A percentile compares a stretch with the other conserved stretches of the same genome.
Conservation (phyloP, 306 rosid species). For the Sicyos baderoa region DNA sequence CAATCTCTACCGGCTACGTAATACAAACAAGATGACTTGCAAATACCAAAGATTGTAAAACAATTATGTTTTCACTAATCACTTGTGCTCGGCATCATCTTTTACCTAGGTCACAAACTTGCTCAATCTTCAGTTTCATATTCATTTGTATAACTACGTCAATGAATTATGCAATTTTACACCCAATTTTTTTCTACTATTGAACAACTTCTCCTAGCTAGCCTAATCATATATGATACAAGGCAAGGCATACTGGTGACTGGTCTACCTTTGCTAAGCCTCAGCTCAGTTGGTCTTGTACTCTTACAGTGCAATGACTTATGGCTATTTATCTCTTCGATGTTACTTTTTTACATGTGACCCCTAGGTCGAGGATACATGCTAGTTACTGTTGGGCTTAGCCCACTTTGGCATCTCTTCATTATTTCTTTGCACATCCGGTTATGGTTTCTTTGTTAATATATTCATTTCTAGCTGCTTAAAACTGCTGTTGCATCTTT, state of each 20-base stretch:
- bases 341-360: too few species aligned
- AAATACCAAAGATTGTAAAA: not conserved
- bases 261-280: not conserved
- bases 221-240: not conserved
- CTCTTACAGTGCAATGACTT: not conserved
- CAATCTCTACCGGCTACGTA: not conserved
- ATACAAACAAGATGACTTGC: not conserved
- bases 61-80: too few species aligned
- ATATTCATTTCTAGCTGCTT: not conserved
- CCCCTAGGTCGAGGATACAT: too few species aligned
- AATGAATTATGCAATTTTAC: not conserved
- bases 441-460: not conserved
- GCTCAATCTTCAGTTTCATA: not conserved
- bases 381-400: too few species aligned
- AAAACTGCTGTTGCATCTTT: conserved; percentile 3
- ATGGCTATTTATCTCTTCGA: not conserved
- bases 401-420: not conserved
- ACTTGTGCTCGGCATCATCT: not conserved
- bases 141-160: not conserved
- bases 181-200: not conserved
- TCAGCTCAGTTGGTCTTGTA: not conserved
- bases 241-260: not conserved
- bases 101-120: not conserved
- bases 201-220: not conserved
- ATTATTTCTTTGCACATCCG: not conserved